Evolutionary conservation across 2,329 filamentous ascomycete genomes (phyloP), one percentile per base, ranked within the genome.

Genomic region (Dactylellina sp.): DNA sequence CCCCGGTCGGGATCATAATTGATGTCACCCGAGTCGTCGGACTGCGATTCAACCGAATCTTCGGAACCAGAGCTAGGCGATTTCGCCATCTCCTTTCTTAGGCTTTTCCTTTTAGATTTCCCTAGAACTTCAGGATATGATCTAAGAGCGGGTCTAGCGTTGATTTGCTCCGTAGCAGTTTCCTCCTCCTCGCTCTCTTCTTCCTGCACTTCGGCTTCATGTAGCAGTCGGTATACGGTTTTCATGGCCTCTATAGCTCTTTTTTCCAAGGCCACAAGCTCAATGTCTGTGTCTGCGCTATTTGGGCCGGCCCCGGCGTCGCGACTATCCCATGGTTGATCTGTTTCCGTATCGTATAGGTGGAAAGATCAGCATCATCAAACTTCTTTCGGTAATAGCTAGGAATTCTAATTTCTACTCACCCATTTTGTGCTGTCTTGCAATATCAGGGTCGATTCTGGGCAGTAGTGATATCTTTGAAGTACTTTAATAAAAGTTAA

Each of bases 191-290:
- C n/a, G n/a, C n/a, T n/a, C n/a, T 42, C 22, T 59, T 12, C 7
- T 12, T 50, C 46, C 22, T 16, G 57, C 5, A 11, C n/a, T 14
- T 72, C 46, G 16, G 68, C 52, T 49, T 49, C 68, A 18, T 52
- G 5, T 11, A 64, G 37, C 47, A 72, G 14, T 14, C 42, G 25
- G 35, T 60, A 50, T 6, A 72, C 68, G 20, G 24, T 65, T 47
- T 35, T n/a, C 60, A 72, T 65, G 2, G 68, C 68, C n/a, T 60
- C 60, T 12, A 60, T 44, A 1, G 68, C 60, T 16, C 47, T n/a
- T 24, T 28, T 52, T 39, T 72, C 60, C 0, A 72, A 59, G 0
- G 46, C 40, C 25, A 52, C 14, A 22, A 65, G 52, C 5, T 65
- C 47, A 2, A 25, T 39, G n/a, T 59, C 18, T 14, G 18, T 11